These are phyloP conservation scores for Penicillium nordicum DNA, from an alignment of 2,329 filamentous ascomycete genomes.

Conservation along the genomic window DNA sequence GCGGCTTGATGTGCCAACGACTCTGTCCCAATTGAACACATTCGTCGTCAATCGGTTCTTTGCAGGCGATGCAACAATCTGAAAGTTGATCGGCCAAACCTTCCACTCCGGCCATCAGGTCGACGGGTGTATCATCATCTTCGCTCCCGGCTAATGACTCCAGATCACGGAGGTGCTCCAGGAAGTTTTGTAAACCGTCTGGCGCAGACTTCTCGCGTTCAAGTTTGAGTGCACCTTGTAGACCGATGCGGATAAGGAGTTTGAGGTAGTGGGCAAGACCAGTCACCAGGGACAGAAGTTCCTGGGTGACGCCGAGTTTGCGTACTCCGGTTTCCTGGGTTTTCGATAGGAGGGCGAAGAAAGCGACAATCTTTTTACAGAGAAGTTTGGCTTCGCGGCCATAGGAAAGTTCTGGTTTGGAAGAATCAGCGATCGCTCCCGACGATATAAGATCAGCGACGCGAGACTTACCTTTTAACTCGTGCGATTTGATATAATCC, in stretches of 20 bases:
- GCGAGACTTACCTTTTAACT: conserved; percentile 66
- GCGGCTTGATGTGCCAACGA: conserved; percentile 71
- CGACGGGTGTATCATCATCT: conserved; percentile 62
- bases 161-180: conserved; percentile 79
- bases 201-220: conserved; percentile 76
- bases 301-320: conserved; percentile 93
- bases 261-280: conserved; percentile 96
- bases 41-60: conserved; percentile 89
- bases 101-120: conserved; percentile 63
- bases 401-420: conserved; percentile 72
- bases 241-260: conserved; percentile 90
- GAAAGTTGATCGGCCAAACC: conserved; percentile 70
- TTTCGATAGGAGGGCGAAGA: conserved; percentile 92
- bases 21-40: conserved; percentile 72
- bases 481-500: conserved; percentile 62
- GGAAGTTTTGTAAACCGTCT: conserved; percentile 75
- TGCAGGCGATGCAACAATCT: conserved; percentile 79
- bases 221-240: conserved; percentile 87
- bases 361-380: conserved; percentile 99
- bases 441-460: conserved; percentile 8
- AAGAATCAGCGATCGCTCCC: conserved; percentile 18
- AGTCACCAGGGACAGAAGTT: conserved; percentile 94
- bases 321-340: conserved; percentile 86
- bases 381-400: conserved; percentile 94
- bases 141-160: conserved; percentile 63